Evolutionary conservation across 129 eudicot genomes (phyloP), one percentile per base, ranked within the genome.

Genomic region (Artemisia tridentata): DNA sequence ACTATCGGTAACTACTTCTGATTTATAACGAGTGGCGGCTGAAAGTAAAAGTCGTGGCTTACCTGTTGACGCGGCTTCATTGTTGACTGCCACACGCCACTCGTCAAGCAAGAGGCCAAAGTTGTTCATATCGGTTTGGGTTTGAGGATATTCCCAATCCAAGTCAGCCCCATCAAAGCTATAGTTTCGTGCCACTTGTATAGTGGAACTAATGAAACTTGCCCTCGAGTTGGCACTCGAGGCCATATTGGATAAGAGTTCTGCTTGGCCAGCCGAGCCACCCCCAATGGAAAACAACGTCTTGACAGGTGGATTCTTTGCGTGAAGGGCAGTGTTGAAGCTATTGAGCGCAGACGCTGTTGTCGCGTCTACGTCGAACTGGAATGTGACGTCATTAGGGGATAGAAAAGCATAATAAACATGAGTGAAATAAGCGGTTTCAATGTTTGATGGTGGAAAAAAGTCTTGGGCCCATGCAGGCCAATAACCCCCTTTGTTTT

Each of bases 71-170:
- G 63, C 54, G 2, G 95, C 85, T 47, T 90, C 97, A 53, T 74
- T 69, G 29, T 78, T 29, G 17, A 90, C 86, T 72, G 73, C 88
- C 18, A 49, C 72, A 27, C 95, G 81, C 97, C 95, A 90, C 67
- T 90, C 88, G 0, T 77, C 64, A 11, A 90, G 54, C 31, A 90
- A 75, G n/a, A 16, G 34, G 25, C 80, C 75, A 38, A 82, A 75
- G 72, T 90, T 80, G 8, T 50, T 64, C 97, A 90, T 87, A 46
- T 90, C 95, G 1, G 19, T 7, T 2, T 81, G 78, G 25, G 63
- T 77, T 50, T 75, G 71, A 20, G 97, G 97, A 61, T 63, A 85
- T 54, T 90, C 97, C 97, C 97, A 87, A 41, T 90, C 97, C 7
- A 87, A 68, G 72, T 87, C 97, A 45, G 85, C 67, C 11, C 97